A percentile compares a stretch with the other conserved stretches of the same genome.
Evolutionary conservation across 2,329 filamentous ascomycete species (phyloP).

Genomic region (Ophiosphaerella herpotricha): DNA sequence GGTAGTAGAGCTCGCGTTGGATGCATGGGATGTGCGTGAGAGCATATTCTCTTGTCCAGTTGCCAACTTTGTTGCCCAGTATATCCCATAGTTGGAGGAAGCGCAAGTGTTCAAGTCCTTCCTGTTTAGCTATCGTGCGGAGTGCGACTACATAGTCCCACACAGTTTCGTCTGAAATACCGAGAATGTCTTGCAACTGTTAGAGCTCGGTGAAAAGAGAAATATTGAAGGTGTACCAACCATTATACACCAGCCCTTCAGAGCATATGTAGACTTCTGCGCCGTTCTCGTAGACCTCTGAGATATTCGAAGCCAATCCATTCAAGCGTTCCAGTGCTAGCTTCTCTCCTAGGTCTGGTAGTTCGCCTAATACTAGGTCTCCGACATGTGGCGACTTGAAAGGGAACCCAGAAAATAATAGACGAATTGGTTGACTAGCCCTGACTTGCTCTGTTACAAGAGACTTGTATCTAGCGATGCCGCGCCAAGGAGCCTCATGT

Average conservation of each 20-base stretch:
- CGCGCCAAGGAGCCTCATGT: constrained; percentile 13
- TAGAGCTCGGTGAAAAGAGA: neutral
- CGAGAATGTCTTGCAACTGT: constrained; percentile 42
- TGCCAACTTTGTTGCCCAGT: constrained; percentile 10
- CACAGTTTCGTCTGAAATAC: constrained; percentile 48
- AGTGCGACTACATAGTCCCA: constrained; percentile 43
- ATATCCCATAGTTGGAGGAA: constrained; percentile 21
- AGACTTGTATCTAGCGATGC: constrained; percentile 13
- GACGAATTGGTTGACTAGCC: constrained; percentile 14
- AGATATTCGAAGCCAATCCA: constrained; percentile 46
- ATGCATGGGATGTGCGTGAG: no score
- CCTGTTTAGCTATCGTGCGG: constrained; percentile 9
- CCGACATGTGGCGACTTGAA: constrained; percentile 63
- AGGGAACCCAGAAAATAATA: constrained; percentile 60
- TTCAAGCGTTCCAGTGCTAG: constrained; percentile 48
- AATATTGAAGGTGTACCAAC: constrained; percentile 10
- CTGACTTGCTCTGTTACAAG: constrained; percentile 14
- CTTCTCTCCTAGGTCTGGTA: constrained; percentile 50
- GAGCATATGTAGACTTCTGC: constrained; percentile 48
- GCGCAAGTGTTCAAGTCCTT: constrained; percentile 14
- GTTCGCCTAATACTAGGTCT: constrained; percentile 57
- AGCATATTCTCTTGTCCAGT: constrained; percentile 11
- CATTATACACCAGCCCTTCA: constrained; percentile 49
- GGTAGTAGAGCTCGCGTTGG: no score
- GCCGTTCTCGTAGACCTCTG: constrained; percentile 45